phyloP scores from a whole-genome alignment of 352 stramenopile genomes.

The Nothophytophthora sp. region DNA sequence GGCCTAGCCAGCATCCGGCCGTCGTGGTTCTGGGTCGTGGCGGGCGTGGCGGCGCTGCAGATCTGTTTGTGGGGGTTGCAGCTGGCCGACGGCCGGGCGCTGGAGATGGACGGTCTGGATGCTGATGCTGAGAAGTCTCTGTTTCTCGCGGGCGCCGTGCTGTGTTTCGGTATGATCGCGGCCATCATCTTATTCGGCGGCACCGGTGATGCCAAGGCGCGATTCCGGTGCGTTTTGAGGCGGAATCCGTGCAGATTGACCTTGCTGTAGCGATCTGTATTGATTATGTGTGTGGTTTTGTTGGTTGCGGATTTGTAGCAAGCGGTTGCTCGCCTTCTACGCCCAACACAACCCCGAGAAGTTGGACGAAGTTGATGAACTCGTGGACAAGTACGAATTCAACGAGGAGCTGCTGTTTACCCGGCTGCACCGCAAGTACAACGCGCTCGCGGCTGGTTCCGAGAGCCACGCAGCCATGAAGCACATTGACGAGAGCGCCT shows the following conservation, averaged over 20 bases:
- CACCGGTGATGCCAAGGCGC: slow-evolving; percentile 31
- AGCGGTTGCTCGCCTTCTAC: slow-evolving; percentile 69
- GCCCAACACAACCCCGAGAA: slow-evolving; percentile 74
- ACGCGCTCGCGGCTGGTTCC: slow-evolving; percentile 43
- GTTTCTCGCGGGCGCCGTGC: slow-evolving; percentile 36
- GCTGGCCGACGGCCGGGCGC: slow-evolving; percentile 35
- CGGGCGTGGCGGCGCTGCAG: slow-evolving; percentile 55
- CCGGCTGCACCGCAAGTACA: slow-evolving; percentile 81
- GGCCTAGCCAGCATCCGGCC: slow-evolving; percentile 35
- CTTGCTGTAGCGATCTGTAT: neutral
- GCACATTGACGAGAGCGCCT: slow-evolving; percentile 51
- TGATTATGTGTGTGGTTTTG: slow-evolving; percentile 6
- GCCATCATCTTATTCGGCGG: slow-evolving; percentile 53
- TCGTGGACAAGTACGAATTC: slow-evolving; percentile 71
- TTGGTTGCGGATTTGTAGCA: slow-evolving; percentile 27
- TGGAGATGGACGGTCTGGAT: slow-evolving; percentile 28
- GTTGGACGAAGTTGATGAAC: slow-evolving; percentile 54
- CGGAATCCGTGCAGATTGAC: neutral
- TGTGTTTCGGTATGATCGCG: slow-evolving; percentile 48
- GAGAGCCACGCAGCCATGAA: slow-evolving; percentile 34
- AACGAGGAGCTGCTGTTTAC: slow-evolving; percentile 83
- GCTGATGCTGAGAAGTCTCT: slow-evolving; percentile 45
- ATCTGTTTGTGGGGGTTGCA: slow-evolving; percentile 51
- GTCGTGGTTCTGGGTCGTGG: slow-evolving; percentile 45
- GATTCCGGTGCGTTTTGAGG: slow-evolving; percentile 43